Conservation (phyloP, 2,329 filamentous ascomycete species). For the Hypoxylon sp. region DNA sequence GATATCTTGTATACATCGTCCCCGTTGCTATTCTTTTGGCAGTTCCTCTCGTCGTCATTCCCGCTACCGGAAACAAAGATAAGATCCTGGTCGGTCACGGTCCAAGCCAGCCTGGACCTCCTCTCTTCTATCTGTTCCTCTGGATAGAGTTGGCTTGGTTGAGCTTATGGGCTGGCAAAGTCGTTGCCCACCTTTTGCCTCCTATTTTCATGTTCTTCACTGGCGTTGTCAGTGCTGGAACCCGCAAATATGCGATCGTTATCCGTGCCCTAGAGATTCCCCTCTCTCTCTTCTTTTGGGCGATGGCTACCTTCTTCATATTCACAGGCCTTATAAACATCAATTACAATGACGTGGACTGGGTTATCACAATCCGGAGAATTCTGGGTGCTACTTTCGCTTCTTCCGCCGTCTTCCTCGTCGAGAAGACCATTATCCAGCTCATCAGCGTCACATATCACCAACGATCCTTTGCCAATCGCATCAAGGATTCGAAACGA, state of each 20-base stretch:
- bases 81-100: slow-evolving; percentile 56
- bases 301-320: slow-evolving; percentile 72
- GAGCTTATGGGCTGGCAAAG: slow-evolving; percentile 76
- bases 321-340: slow-evolving; percentile 69
- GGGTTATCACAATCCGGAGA: slow-evolving; percentile 72
- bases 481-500: slow-evolving; percentile 91
- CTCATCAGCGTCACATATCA: slow-evolving; percentile 89
- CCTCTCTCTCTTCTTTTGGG: slow-evolving; percentile 78
- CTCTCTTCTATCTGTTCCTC: slow-evolving; percentile 73
- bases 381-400: slow-evolving; percentile 78
- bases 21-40: slow-evolving; percentile 74
- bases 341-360: slow-evolving; percentile 59
- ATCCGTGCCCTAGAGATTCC: slow-evolving; percentile 75
- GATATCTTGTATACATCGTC: slow-evolving; percentile 77
- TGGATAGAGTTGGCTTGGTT: slow-evolving; percentile 80
- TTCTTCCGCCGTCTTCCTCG: slow-evolving; percentile 78
- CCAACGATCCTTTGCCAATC: slow-evolving; percentile 83
- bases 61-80: slow-evolving; percentile 60
- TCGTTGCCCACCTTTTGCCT: slow-evolving; percentile 73
- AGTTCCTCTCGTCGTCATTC: slow-evolving; percentile 71
- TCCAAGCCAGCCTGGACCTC: slow-evolving; percentile 58
- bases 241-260: slow-evolving; percentile 78
- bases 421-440: slow-evolving; percentile 84
- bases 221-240: slow-evolving; percentile 78
- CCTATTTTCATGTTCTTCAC: slow-evolving; percentile 76